Evolutionary conservation across 345 rosid genomes (phyloP), one percentile per base, ranked within the genome.

Genomic region (Boechera divaricarpa): DNA sequence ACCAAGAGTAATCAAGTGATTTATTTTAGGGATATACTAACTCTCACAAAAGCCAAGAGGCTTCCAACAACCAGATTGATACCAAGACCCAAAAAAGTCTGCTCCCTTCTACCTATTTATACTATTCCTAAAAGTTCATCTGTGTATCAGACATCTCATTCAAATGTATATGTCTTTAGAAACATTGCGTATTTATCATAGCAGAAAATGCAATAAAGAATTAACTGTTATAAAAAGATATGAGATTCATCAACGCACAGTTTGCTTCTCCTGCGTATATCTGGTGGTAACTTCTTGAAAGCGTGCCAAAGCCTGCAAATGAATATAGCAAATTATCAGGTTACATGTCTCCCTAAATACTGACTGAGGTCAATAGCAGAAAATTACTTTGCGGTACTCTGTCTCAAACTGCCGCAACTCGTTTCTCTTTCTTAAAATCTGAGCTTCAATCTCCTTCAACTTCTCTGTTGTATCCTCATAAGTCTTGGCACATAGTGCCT

Each of bases 221-320:
- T 6, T 4, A 60, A 39, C 1, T 33, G 13, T 26, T 5, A 33
- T 6, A 5, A 9, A 32, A 16, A 63, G 33, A 57, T 12, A 67
- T 60, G 26, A 41, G 41, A 42, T 10, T 52, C 7, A 41, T 16
- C 58, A 66, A 48, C 98, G 24, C 78, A 96, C 99, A 29, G 91
- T 80, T 82, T 86, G 97, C 85, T 96, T 96, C 86, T 96, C 99
- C 70, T 86, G 91, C 69, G 85, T 84, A 80, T 96, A 96, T 82
- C 89, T 82, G 85, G 87, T 89, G 74, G 98, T 96, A 31, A 86
- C 98, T 84, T 96, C 99, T 81, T 96, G 99, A 86, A 96, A 96
- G 32, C 91, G 96, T 5, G 89, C 89, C 89, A 93, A 81, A 53
- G 97, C 99, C 99, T 91, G 79, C 85, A 86, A 80, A 82, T 57